Evolutionary conservation across 2,329 filamentous ascomycete genomes (phyloP), one percentile per base, ranked within the genome.

Genomic region (Sporothrix schenckii): DNA sequence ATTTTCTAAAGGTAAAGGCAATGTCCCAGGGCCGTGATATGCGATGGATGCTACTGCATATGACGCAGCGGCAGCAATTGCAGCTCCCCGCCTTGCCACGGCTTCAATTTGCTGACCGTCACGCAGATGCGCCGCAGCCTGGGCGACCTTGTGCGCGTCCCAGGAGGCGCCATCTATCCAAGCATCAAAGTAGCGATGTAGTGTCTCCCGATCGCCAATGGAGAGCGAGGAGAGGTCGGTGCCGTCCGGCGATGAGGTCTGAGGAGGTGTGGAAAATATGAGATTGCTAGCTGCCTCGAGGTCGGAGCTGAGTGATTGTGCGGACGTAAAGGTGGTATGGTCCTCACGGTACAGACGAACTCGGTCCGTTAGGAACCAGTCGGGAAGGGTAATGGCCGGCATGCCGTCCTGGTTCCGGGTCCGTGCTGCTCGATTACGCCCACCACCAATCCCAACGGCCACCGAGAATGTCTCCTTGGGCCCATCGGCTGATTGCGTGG

Each of bases 341-440:
- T 13, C 19, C 9, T 34, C 27, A 34, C 24, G n/a, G 63, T 56
- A 30, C 41, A 83, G 75, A 61, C 77, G 76, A 39, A 91, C 82
- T 69, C 85, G 85, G 24, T 80, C 77, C 52, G 84, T 79, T 68
- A 87, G 78, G 72, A 91, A 91, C 78, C 82, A 85, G 70, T 82
- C 78, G 0, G 89, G 88, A 16, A 91, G 79, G 66, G 83, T 80
- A 27, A 87, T 79, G 2, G 83, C 80, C n/a, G 86, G 86, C 52
- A 74, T 69, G n/a, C 60, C 73, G 34, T 72, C 72, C 5, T 61
- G n/a, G 34, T 24, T 69, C 1, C 70, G 54, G 19, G 50, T 10
- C 2, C 69, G 21, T 4, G 47, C 14, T 14, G 61, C 19, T 3
- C 69, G 65, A 19, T 53, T 61, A 7, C 69, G 47, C 79, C 78